Conservation (phyloP, 148 eudicot species). For the Gaultheria prostrata region DNA sequence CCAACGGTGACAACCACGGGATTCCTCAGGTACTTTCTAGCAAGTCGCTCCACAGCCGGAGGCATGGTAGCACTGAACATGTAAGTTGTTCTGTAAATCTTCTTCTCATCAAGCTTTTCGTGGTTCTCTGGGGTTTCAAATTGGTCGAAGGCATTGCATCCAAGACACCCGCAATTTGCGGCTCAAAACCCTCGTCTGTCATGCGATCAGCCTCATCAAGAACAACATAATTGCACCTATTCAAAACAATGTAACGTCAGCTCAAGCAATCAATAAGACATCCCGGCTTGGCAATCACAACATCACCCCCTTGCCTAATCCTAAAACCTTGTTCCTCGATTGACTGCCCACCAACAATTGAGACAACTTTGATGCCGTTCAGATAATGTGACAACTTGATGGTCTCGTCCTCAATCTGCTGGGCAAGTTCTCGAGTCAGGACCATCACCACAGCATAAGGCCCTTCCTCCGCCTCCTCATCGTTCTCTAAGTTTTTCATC, state of each 20-base stretch:
- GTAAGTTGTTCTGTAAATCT: no score
- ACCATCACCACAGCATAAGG: constrained; percentile 92
- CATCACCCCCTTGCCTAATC: constrained; percentile 80
- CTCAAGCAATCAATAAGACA: constrained; percentile 73
- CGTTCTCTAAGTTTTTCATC: constrained; percentile 19
- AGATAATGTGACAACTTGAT: constrained; percentile 65
- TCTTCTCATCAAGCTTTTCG: no score
- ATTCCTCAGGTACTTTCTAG: constrained; percentile 80
- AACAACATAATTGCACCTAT: constrained; percentile 81
- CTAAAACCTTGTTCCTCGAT: constrained; percentile 80
- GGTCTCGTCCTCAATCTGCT: constrained; percentile 81
- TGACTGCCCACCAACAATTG: constrained; percentile 86
- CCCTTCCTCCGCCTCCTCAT: constrained; percentile 62
- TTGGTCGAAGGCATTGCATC: constrained; percentile 90
- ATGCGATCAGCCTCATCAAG: constrained; percentile 84
- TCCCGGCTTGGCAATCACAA: no score
- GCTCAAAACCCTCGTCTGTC: constrained; percentile 88
- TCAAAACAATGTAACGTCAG: constrained; percentile 61
- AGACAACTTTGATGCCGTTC: constrained; percentile 67
- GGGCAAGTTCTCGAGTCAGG: constrained; percentile 82
- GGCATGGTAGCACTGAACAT: no score
- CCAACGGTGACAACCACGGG: constrained; percentile 82
- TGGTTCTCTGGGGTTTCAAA: constrained; percentile 74
- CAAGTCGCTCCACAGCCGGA: constrained; percentile 79
- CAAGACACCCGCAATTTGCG: constrained; percentile 65